These are phyloP conservation scores for Trichaptum fuscoviolaceum DNA, from an alignment of 768 basidiomycete genomes.

Conservation along the genomic window DNA sequence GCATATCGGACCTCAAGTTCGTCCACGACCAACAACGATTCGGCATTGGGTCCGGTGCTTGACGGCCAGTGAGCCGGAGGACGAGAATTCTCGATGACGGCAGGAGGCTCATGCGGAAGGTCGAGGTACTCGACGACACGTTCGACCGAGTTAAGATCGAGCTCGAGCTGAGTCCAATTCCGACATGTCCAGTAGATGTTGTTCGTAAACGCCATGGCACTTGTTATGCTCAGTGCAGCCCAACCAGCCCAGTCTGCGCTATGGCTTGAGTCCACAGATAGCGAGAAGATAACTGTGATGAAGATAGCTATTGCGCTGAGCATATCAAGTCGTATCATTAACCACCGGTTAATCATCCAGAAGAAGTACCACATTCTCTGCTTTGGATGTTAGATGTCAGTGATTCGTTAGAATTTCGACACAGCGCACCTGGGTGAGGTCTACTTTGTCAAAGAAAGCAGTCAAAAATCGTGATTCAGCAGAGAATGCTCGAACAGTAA, in stretches of 20 bases:
- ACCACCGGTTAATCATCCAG: conserved; percentile 18
- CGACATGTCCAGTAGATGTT: conserved; percentile 16
- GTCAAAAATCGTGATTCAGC: conserved; percentile 14
- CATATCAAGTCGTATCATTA: conserved; percentile 26
- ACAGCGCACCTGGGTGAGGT: conserved; percentile 11
- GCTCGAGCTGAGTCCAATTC: conserved; percentile 16
- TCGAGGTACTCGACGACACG: conserved; percentile 30
- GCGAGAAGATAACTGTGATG: conserved; percentile 28
- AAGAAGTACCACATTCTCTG: conserved; percentile 16
- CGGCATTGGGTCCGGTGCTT: conserved; percentile 20
- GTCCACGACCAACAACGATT: conserved; percentile 22
- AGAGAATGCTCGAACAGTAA: conserved; percentile 19
- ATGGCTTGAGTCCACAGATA: conserved; percentile 14
- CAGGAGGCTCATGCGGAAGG: conserved; percentile 26
- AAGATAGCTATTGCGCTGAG: conserved; percentile 30
- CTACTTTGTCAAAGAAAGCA: conserved; percentile 8
- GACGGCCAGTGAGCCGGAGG: conserved; percentile 27
- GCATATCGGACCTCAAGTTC: conserved; percentile 33
- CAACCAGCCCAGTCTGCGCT: conserved; percentile 19
- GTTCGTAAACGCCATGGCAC: conserved; percentile 15
- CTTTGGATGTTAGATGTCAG: background rate
- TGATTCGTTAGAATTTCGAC: conserved; percentile 1
- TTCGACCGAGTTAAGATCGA: conserved; percentile 16
- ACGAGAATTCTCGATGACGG: conserved; percentile 28
- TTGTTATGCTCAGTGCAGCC: conserved; percentile 15